Evolutionary conservation across 805 yeast genomes (phyloP), one percentile per base, ranked within the genome.

Genomic region (Wickerhamomyces chaumierensis): DNA sequence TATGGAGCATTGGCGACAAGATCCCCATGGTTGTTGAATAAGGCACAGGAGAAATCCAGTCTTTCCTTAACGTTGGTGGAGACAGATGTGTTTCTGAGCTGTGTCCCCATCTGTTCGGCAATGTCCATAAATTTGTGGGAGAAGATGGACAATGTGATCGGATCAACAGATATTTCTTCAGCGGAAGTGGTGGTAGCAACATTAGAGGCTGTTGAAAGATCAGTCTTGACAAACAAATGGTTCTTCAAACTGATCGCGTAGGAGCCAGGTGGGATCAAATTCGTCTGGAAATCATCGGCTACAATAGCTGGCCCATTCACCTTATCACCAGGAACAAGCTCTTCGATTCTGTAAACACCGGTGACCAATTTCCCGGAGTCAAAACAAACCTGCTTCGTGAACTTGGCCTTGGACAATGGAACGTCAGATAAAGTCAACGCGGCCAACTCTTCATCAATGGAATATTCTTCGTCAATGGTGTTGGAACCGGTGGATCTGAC

Each of bases 1-100:
- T 81, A 88, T 1, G 94, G 94, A 0, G 94, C 94, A 60, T 83
- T 84, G 4, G 95, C 92, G 19, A 81, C 87, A 29, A 84, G 61
- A 23, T 78, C 80, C n/a, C 94, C 94, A 6, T 69, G 66, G 1
- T 80, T 66, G 48, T 79, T 85, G 55, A 84, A 84, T 18, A 84
- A 58, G 2, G 95, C 95, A 63, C 94, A 84, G 23, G 88, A 80
- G 56, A 81, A 84, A 55, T 84, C 94, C 28, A 83, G 61, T 38
- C 95, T 64, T 53, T 84, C 94, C 52, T 84, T 84, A 31, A 84
- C 88, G 51, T 84, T 84, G 3, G 88, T 81, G 5, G 86, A 77
- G 9, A 84, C 86, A 2, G 90, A 69, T 0, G 92, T 84, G 58
- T 81, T 80, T 46, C 82, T 81, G 39, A 84, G 63, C 5, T 88